Percentiles rank a stretch among this genome's conserved stretches.
These are phyloP conservation scores for Tetraselmis chui DNA, from an alignment of 139 green algal genomes.

Conservation along the genomic window DNA sequence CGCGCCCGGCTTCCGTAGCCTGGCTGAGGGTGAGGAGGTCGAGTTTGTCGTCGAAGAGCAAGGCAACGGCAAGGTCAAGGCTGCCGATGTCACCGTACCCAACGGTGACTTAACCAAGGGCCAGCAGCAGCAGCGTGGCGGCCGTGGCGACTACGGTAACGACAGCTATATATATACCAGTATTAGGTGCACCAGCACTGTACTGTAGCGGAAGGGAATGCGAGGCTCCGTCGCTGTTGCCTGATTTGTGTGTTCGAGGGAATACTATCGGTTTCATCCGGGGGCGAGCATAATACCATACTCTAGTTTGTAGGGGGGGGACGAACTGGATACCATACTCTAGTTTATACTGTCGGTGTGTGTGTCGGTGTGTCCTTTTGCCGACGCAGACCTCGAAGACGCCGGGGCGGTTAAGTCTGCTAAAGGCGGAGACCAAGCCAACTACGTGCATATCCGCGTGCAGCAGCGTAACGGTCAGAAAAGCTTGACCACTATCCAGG, in stretches of 20 bases:
- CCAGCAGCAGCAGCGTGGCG: conserved; percentile 26
- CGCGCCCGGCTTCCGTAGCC: conserved; percentile 66
- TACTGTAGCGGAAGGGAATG: too few relatives aligned
- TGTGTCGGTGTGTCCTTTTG: too few relatives aligned
- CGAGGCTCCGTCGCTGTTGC: too few relatives aligned
- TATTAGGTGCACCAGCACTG: too few relatives aligned
- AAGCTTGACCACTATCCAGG: conserved; percentile 90
- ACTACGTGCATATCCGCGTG: conserved; percentile 90
- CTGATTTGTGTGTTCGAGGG: too few relatives aligned
- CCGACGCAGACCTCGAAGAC: conserved; percentile 23
- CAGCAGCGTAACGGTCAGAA: conserved; percentile 98
- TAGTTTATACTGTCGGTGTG: too few relatives aligned
- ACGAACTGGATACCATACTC: too few relatives aligned
- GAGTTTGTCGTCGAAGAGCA: conserved; percentile 61
- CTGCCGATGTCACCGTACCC: conserved; percentile 34
- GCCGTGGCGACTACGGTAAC: too few relatives aligned
- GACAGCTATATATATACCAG: too few relatives aligned
- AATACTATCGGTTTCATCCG: too few relatives aligned
- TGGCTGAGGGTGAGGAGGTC: conserved; percentile 62
- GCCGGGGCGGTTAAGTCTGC: conserved; percentile 8
- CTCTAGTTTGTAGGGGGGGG: too few relatives aligned
- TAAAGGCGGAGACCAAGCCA: conserved; percentile 13
- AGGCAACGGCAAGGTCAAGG: conserved; percentile 50
- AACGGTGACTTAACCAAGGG: conserved; percentile 33
- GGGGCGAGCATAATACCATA: too few relatives aligned